Evolutionary conservation across 1,284 basidiomycete genomes (phyloP).

Genomic region (Athelia psychrophila): DNA sequence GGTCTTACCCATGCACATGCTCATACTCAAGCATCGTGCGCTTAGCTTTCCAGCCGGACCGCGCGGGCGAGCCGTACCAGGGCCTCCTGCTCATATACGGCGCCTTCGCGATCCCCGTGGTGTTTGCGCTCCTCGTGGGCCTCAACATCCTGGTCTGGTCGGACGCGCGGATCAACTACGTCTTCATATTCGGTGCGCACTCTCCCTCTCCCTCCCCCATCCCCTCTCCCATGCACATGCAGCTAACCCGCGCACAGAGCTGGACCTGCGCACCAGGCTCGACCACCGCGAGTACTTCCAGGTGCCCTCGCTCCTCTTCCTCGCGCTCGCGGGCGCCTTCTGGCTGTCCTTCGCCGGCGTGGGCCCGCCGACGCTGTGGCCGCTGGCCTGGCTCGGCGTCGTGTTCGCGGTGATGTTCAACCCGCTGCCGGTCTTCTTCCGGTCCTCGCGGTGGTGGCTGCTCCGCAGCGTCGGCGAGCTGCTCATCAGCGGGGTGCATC

Average conservation of each 20-base stretch:
- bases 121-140: constrained; percentile 81
- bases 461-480: constrained; percentile 61
- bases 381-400: constrained; percentile 80
- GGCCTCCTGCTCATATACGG: constrained; percentile 83
- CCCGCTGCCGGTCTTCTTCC: constrained; percentile 71
- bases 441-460: constrained; percentile 78
- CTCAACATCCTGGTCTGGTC: constrained; percentile 83
- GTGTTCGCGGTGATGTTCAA: constrained; percentile 64
- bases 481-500: constrained; percentile 65
- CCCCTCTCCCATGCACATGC: background rate
- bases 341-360: constrained; percentile 80
- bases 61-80: constrained; percentile 59
- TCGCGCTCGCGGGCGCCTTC: constrained; percentile 79
- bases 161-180: constrained; percentile 78
- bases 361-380: constrained; percentile 72
- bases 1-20: background rate
- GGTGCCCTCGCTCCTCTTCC: constrained; percentile 76
- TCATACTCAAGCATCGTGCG: constrained; percentile 5
- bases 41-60: constrained; percentile 56
- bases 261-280: constrained; percentile 73
- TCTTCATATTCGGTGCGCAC: constrained; percentile 82
- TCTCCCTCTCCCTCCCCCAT: background rate
- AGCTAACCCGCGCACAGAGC: constrained; percentile 43
- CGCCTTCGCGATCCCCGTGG: constrained; percentile 68
- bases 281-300: constrained; percentile 85